Percentiles rank a stretch among this genome's conserved stretches.
Evolutionary conservation across 129 eudicot genomes (phyloP).

Genomic region (Chrysanthemum seticuspe): DNA sequence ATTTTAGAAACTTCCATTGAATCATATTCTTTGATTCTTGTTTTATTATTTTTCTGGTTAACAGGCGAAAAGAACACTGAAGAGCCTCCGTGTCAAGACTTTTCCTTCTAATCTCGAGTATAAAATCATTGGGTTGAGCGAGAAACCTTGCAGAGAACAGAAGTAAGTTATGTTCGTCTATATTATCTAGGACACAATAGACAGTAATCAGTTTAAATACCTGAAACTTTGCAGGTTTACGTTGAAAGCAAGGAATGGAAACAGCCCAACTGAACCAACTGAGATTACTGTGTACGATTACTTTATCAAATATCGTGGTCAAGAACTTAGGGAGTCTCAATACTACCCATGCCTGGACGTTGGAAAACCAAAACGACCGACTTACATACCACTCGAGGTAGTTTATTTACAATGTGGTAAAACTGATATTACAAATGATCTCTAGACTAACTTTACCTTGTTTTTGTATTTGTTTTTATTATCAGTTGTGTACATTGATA

Average conservation of each 20-base stretch:
- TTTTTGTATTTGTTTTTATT: not conserved
- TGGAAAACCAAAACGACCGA: conserved; percentile 75
- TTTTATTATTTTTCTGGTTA: not conserved
- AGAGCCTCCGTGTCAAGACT: conserved; percentile 60
- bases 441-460: not conserved
- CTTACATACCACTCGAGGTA: conserved; percentile 81
- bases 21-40: not conserved
- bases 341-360: conserved; percentile 86
- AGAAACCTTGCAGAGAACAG: conserved; percentile 52
- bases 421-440: not conserved
- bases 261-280: conserved; percentile 29
- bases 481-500: conserved; percentile 55
- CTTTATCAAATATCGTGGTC: conserved; percentile 49
- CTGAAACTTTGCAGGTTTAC: conserved; percentile 37
- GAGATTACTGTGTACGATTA: conserved; percentile 72
- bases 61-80: conserved; percentile 64
- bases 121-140: conserved; percentile 81
- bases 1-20: not conserved
- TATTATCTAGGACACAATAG: not conserved
- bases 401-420: not conserved
- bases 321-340: conserved; percentile 38
- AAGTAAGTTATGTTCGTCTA: conserved; percentile 30
- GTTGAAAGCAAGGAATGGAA: conserved; percentile 40
- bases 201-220: too few species aligned
- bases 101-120: conserved; percentile 51